A percentile compares a stretch with the other conserved stretches of the same genome.
phyloP scores from a whole-genome alignment of 164 flowering plant genomes.

The Vitis rotundifolia region DNA sequence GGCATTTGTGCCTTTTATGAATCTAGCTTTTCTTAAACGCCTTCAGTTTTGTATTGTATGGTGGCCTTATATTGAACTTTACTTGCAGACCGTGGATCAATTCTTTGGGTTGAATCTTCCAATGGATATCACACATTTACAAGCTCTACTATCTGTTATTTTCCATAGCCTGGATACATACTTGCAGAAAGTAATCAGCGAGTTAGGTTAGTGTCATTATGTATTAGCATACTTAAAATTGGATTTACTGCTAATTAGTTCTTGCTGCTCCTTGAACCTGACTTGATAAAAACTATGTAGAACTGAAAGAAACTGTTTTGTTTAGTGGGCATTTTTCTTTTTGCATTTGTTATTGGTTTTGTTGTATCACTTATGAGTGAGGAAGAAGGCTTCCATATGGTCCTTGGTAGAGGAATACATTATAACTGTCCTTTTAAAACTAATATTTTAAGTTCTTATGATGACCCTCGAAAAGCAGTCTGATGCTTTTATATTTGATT shows the following conservation, averaged over 20 bases:
- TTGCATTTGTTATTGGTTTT: background rate
- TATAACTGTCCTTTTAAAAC: background rate
- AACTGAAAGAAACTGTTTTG: background rate
- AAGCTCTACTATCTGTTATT: slow-evolving; percentile 68
- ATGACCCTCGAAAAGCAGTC: background rate
- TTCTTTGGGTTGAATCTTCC: slow-evolving; percentile 72
- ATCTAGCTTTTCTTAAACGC: background rate
- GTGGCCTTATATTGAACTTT: slow-evolving; percentile 7
- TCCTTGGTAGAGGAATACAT: background rate
- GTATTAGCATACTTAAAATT: background rate
- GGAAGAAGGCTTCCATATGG: background rate
- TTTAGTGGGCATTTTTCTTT: background rate
- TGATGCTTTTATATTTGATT: too few relatives aligned
- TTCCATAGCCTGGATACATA: slow-evolving; percentile 72
- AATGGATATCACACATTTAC: slow-evolving; percentile 67
- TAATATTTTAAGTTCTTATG: background rate
- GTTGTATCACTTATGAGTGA: background rate
- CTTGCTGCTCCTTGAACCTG: too few relatives aligned
- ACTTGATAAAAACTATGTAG: too few relatives aligned
- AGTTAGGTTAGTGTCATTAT: slow-evolving; percentile 45
- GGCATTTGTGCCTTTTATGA: background rate
- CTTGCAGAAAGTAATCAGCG: slow-evolving; percentile 52
- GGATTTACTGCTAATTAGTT: background rate
- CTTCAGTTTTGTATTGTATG: slow-evolving; percentile 7
- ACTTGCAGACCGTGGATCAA: slow-evolving; percentile 82